phyloP scores from a whole-genome alignment of 139 green algal genomes.

The Micractinium conductrix region DNA sequence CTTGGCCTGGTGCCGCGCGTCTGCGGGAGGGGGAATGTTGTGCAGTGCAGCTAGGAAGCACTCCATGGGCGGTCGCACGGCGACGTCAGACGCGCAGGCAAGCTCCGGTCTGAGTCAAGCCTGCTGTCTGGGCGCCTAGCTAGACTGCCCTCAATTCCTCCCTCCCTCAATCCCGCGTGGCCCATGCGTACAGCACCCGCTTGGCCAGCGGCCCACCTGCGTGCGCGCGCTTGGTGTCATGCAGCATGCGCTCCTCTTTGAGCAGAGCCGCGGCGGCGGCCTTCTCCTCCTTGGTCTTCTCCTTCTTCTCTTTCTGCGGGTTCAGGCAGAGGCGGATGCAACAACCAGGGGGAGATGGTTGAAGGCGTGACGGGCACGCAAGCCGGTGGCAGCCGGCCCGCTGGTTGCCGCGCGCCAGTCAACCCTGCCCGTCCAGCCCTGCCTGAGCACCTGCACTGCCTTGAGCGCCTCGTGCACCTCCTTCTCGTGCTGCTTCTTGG shows the following conservation, averaged over 20 bases:
- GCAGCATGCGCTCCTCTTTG: conserved; percentile 48
- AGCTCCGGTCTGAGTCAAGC: too few relatives aligned
- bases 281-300: conserved; percentile 18
- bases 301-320: conserved; percentile 9
- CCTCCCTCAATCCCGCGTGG: too few relatives aligned
- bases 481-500: conserved; percentile 52
- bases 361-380: neutral
- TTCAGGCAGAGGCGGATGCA: neutral
- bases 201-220: neutral
- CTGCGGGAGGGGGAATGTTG: neutral
- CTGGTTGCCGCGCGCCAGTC: neutral
- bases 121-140: too few relatives aligned
- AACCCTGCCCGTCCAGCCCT: neutral
- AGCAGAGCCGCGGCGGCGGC: conserved; percentile 12
- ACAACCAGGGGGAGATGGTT: neutral
- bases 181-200: neutral
- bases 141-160: too few relatives aligned
- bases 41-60: too few relatives aligned
- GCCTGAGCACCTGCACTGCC: neutral
- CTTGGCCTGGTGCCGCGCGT: conserved; percentile 24
- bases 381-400: neutral
- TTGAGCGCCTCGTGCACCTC: conserved; percentile 35
- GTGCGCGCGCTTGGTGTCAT: conserved; percentile 52
- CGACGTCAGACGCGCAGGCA: too few relatives aligned
- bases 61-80: too few relatives aligned